These are phyloP conservation scores for Sclerotinia borealis DNA, from an alignment of 2,329 filamentous ascomycete species.

Conservation along the genomic window DNA sequence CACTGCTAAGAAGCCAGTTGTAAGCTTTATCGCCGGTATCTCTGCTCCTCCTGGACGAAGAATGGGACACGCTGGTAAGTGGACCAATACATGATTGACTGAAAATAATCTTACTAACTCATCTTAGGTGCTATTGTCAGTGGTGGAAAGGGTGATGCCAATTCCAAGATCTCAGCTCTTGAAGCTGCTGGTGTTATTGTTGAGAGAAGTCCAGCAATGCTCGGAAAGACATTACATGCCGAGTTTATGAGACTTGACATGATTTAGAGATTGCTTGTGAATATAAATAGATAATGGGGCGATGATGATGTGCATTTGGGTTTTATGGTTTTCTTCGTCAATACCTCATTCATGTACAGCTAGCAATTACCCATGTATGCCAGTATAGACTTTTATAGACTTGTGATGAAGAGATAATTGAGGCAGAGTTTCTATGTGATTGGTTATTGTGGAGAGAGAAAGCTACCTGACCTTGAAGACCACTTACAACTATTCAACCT, in stretches of 20 bases:
- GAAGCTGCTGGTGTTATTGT: constrained; percentile 92
- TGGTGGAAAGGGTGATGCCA: constrained; percentile 94
- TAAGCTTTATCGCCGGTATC: constrained; percentile 98
- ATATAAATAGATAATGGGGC: constrained; percentile 28
- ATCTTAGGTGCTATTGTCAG: constrained; percentile 73
- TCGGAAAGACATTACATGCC: constrained; percentile 89
- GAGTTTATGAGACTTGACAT: constrained; percentile 96
- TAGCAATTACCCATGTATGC: constrained; percentile 28
- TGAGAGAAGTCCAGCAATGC: constrained; percentile 83
- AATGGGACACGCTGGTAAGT: constrained; percentile 90
- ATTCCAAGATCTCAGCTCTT: constrained; percentile 95
- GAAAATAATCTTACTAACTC: constrained; percentile 17
- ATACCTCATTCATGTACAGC: constrained; percentile 33
- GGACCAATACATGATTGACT: background rate
- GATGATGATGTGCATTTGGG: constrained; percentile 24
- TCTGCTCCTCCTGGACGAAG: constrained; percentile 90
- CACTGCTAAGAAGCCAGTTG: constrained; percentile 88
- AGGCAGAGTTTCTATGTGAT: background rate
- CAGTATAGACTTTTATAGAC: constrained; percentile 14
- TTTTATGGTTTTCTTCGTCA: constrained; percentile 25
- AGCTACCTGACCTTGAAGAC: background rate
- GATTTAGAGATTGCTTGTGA: constrained; percentile 52
- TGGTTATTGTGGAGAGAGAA: background rate
- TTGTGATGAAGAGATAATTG: constrained; percentile 7
- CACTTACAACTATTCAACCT: background rate